These are phyloP conservation scores for Rhizopus delemar DNA, from an alignment of 371 early-diverging fungal species.

Conservation along the genomic window DNA sequence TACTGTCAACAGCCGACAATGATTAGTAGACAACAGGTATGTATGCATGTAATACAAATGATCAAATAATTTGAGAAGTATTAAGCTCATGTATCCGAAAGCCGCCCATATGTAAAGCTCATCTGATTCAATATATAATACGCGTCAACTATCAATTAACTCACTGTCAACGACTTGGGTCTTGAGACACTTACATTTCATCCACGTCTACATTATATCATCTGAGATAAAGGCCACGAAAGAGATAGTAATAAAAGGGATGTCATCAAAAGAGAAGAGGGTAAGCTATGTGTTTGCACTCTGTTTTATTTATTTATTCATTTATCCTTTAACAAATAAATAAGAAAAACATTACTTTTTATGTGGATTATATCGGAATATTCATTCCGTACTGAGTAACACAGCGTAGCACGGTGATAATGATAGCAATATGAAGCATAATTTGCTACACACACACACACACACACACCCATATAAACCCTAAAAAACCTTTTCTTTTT, in stretches of 20 bases:
- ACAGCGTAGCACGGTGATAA: not conserved
- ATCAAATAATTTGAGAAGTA: not conserved
- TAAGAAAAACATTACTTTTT: conserved; percentile 3
- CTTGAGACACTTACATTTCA: not conserved
- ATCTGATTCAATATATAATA: not conserved
- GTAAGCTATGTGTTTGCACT: too few relatives aligned
- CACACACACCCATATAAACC: not conserved
- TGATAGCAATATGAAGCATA: not conserved
- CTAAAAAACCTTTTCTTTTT: conserved; percentile 1
- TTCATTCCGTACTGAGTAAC: not conserved
- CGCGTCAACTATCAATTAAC: not conserved
- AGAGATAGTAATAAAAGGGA: conserved; percentile 1
- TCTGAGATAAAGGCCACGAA: conserved; percentile 5
- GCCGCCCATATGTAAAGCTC: not conserved
- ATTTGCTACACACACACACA: not conserved
- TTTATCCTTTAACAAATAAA: conserved; percentile 18
- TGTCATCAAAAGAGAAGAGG: too few relatives aligned
- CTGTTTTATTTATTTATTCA: conserved; percentile 6
- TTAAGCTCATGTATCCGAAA: not conserved
- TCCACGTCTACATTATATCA: conserved; percentile 9
- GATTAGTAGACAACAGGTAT: not conserved
- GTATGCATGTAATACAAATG: not conserved
- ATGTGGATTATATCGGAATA: not conserved
- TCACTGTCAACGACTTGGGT: not conserved
- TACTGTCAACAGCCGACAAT: not conserved